phyloP scores from a whole-genome alignment of 2,329 filamentous ascomycete genomes.

The Helotiales sp. region DNA sequence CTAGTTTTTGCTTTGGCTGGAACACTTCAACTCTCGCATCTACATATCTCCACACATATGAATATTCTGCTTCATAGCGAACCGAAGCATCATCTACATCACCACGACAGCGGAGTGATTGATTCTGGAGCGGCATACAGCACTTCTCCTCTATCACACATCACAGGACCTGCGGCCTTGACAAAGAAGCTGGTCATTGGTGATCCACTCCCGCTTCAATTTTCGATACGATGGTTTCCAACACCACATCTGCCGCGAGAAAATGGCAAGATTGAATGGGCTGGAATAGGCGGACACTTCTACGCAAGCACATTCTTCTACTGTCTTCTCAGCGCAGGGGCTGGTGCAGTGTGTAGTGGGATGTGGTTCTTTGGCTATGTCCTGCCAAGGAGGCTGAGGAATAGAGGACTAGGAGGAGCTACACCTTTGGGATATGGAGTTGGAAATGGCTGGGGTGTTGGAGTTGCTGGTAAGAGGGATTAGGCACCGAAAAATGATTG shows the following conservation, averaged over 20 bases:
- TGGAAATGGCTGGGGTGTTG: conserved; percentile 25
- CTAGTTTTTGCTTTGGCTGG: conserved; percentile 87
- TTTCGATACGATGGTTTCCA: conserved; percentile 86
- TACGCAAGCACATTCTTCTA: conserved; percentile 66
- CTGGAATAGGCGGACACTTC: conserved; percentile 63
- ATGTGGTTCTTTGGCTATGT: conserved; percentile 63
- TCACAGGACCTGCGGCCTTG: conserved; percentile 45
- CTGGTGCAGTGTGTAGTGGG: conserved; percentile 53
- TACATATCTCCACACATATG: conserved; percentile 86
- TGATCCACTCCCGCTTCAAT: conserved; percentile 74
- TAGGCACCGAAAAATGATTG: background rate
- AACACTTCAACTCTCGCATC: conserved; percentile 82
- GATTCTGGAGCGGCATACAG: conserved; percentile 88
- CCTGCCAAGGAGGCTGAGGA: conserved; percentile 45
- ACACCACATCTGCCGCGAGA: conserved; percentile 68
- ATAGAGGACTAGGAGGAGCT: conserved; percentile 25
- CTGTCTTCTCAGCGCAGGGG: conserved; percentile 57
- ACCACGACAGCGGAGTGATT: conserved; percentile 72
- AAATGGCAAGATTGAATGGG: conserved; percentile 66
- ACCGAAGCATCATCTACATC: conserved; percentile 61
- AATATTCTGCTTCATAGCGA: conserved; percentile 78
- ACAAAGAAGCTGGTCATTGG: conserved; percentile 77
- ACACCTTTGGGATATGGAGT: conserved; percentile 32
- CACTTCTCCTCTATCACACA: conserved; percentile 67
- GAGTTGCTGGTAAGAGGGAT: conserved; percentile 17